Percentiles rank a stretch among this genome's conserved stretches.
Evolutionary conservation across 2,329 filamentous ascomycete species (phyloP).

Genomic region (Monosporascus ibericus): DNA sequence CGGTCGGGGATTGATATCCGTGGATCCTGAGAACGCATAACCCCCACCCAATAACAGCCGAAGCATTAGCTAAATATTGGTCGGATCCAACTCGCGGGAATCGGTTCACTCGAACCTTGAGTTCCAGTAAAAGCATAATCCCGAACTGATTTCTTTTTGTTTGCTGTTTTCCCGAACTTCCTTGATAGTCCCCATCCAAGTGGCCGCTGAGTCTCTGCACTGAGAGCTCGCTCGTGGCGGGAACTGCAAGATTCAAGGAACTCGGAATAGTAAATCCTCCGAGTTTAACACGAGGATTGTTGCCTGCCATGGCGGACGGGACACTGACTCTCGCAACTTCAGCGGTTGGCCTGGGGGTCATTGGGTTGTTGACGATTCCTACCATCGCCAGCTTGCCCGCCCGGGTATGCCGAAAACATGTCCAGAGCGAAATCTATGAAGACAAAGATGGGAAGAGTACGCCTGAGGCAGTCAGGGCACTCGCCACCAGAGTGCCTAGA

Average conservation of each 20-base stretch:
- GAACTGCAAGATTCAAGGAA: background rate
- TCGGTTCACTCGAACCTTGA: too few relatives aligned
- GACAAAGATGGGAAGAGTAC: conserved; percentile 67
- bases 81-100: too few relatives aligned
- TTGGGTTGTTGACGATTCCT: conserved; percentile 18
- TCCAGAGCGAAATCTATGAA: conserved; percentile 48
- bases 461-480: conserved; percentile 54
- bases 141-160: too few relatives aligned
- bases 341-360: conserved; percentile 18
- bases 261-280: conserved; percentile 1
- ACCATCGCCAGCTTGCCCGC: conserved; percentile 12
- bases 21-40: too few relatives aligned
- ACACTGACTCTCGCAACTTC: conserved; percentile 16
- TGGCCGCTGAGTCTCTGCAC: too few relatives aligned
- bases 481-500: conserved; percentile 56
- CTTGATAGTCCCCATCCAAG: too few relatives aligned
- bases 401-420: conserved; percentile 14
- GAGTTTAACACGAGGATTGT: conserved; percentile 7
- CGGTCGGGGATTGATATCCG: too few relatives aligned
- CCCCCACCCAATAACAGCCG: too few relatives aligned
- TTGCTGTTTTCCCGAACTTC: too few relatives aligned
- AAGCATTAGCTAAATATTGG: too few relatives aligned
- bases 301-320: conserved; percentile 13
- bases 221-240: too few relatives aligned
- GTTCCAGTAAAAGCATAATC: too few relatives aligned